Evolutionary conservation across 208 protist genomes (phyloP), one percentile per base, ranked within the genome.

Genomic region (Leishmania amazonensis): DNA sequence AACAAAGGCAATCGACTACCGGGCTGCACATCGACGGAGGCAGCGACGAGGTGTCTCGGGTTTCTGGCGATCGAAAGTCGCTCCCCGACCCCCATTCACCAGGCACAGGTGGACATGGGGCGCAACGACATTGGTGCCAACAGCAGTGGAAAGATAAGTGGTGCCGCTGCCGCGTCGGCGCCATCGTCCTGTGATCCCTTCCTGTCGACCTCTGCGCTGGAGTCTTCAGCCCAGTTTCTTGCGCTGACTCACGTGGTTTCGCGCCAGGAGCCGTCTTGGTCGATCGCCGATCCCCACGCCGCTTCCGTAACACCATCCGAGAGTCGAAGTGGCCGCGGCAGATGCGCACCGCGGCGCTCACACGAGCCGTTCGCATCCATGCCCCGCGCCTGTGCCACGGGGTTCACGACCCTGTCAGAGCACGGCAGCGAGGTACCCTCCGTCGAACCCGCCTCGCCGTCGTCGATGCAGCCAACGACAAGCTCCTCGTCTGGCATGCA

Each of bases 161-260:
- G 28, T 11, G 28, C 45, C 31, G 28, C 40, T 38, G 73, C 47
- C 15, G 53, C 21, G 28, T 5, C 47, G 47, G 71, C 13, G 5
- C 47, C 42, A 45, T 51, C 4, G 47, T 51, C 42, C 42, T 51
- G 42, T 31, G 57, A 65, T 64, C 3, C 19, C 3, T 45, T 45
- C 62, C 54, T 85, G 38, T 81, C 77, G 28, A 28, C 76, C 28
- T 71, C 82, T 15, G 77, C 82, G 7, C 51, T 79, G 40, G 70
- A 60, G 82, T 68, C 82, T 11, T 81, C 82, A 13, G 79, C 72
- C 38, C 77, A 78, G 76, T 81, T 85, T 54, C 60, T 85, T 11
- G 42, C 76, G 5, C 76, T 71, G 73, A 51, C 51, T 13, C 24
- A 45, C 31, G 31, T 3, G 73, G 13, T 7, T 38, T 35, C n/a